These are phyloP conservation scores for Claviceps lovelessii DNA, from an alignment of 2,329 filamentous ascomycete genomes.

Conservation along the genomic window DNA sequence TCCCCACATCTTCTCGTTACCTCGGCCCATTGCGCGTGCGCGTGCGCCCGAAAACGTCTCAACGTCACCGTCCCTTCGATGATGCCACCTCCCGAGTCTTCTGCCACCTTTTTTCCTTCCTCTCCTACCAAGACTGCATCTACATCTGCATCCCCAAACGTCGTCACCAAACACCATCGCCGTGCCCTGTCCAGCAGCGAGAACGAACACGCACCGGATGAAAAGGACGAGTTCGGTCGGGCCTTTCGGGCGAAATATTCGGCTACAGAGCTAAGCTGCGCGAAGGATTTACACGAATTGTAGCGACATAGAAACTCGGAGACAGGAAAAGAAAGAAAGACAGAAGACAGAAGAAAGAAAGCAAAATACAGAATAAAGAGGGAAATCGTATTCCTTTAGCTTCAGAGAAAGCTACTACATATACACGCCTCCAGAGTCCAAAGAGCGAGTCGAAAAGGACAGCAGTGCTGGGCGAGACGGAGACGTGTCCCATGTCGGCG, in stretches of 20 bases:
- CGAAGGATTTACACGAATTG: not conserved
- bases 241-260: too few relatives aligned
- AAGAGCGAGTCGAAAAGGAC: not conserved
- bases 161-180: not conserved
- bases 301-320: too few relatives aligned
- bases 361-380: too few relatives aligned
- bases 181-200: not conserved
- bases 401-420: too few relatives aligned
- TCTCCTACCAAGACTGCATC: not conserved
- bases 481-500: not conserved
- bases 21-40: not conserved
- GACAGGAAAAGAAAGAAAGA: too few relatives aligned
- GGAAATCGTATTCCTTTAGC: too few relatives aligned
- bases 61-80: not conserved
- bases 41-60: not conserved
- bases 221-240: not conserved
- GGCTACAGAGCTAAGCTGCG: not conserved
- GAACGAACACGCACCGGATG: not conserved
- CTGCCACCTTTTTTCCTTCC: not conserved
- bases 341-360: too few relatives aligned
- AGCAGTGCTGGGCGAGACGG: too few relatives aligned
- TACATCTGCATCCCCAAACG: not conserved
- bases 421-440: not conserved
- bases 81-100: not conserved
- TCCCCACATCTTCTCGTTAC: not conserved